These are phyloP conservation scores for Apiospora aurea DNA, from an alignment of 2,329 filamentous ascomycete genomes.

Conservation along the genomic window DNA sequence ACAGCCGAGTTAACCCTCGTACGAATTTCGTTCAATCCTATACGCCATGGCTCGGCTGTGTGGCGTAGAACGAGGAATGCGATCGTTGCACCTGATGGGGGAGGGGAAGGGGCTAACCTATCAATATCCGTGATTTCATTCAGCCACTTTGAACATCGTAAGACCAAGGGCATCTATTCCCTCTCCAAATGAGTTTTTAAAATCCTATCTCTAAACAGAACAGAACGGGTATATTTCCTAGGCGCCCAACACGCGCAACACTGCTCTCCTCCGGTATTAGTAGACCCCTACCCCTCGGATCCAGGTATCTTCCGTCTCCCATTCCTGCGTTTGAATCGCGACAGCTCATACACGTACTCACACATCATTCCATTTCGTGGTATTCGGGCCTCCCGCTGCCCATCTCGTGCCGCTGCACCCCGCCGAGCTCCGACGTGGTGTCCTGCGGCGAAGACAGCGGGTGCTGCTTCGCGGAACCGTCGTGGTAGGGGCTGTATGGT, in stretches of 20 bases:
- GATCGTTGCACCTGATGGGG: too few species aligned
- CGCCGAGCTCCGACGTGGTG: neutral
- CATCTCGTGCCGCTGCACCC: slow-evolving; percentile 7
- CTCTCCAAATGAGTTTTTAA: neutral
- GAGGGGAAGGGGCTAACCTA: too few species aligned
- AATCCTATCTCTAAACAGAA: neutral
- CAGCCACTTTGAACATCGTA: too few species aligned
- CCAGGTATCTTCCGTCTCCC: neutral
- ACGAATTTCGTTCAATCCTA: too few species aligned
- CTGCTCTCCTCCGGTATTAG: neutral
- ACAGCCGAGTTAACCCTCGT: too few species aligned
- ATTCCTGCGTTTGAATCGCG: neutral
- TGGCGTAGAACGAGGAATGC: too few species aligned
- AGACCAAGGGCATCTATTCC: too few species aligned
- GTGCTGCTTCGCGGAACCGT: neutral
- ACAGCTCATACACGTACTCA: neutral
- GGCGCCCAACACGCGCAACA: neutral
- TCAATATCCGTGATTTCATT: too few species aligned
- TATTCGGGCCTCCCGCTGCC: neutral
- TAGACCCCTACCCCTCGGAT: neutral
- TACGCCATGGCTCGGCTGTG: too few species aligned
- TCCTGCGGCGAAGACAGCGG: neutral
- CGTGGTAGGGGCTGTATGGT: neutral
- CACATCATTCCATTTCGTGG: neutral
- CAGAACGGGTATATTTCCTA: neutral